phyloP scores from a whole-genome alignment of 805 yeast genomes.

The Wickerhamomyces bisporus region DNA sequence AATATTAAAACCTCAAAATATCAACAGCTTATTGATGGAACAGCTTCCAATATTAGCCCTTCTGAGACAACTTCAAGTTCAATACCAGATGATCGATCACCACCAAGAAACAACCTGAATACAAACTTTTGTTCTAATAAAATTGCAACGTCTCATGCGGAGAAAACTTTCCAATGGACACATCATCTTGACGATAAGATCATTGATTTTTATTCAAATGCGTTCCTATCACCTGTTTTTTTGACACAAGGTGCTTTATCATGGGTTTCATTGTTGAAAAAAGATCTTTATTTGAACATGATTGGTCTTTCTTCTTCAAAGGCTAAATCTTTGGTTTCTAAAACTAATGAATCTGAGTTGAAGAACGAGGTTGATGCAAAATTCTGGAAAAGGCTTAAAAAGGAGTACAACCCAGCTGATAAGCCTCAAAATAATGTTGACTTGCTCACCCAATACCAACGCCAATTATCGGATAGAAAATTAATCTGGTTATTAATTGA shows the following conservation, averaged over 20 bases:
- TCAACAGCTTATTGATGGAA: too few relatives aligned
- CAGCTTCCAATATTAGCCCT: too few relatives aligned
- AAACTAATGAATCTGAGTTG: neutral
- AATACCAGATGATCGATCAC: too few relatives aligned
- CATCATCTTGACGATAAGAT: neutral
- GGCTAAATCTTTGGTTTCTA: neutral
- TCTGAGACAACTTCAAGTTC: too few relatives aligned
- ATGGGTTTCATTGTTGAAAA: conserved; percentile 22
- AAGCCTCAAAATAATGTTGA: neutral
- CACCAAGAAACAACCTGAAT: too few relatives aligned
- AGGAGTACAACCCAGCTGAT: too few relatives aligned
- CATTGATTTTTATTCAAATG: conserved; percentile 11
- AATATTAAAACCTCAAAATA: too few relatives aligned
- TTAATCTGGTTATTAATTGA: conserved; percentile 22
- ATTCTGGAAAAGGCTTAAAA: neutral
- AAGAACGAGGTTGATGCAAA: neutral
- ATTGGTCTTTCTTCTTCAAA: conserved; percentile 8
- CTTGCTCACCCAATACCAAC: conserved; percentile 2
- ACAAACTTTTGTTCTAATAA: too few relatives aligned
- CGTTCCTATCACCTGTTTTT: conserved; percentile 6
- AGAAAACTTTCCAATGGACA: too few relatives aligned
- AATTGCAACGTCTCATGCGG: too few relatives aligned
- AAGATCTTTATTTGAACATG: conserved; percentile 20
- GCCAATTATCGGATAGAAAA: conserved; percentile 11
- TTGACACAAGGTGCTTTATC: conserved; percentile 19